Conservation (phyloP, 2,329 filamentous ascomycete species). For the Neofusicoccum umdonicola region DNA sequence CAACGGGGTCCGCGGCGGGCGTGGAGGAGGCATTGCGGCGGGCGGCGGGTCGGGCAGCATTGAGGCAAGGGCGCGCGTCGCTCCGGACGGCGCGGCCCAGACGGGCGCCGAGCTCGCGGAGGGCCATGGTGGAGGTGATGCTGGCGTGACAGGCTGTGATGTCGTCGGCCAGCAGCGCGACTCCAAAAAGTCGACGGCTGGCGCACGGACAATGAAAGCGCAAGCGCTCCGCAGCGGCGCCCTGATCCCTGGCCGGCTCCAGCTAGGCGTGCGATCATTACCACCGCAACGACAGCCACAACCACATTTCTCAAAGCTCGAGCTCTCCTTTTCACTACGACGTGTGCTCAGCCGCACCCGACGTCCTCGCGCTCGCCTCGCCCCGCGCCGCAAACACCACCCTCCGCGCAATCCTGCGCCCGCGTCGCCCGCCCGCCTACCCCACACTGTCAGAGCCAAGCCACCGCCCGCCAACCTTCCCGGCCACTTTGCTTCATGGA, state of each 20-base stretch:
- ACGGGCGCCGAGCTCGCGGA: conserved; percentile 36
- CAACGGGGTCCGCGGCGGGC: conserved; percentile 33
- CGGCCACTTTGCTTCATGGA: conserved; percentile 19
- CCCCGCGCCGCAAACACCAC: conserved; percentile 4
- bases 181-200: conserved; percentile 15
- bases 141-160: conserved; percentile 20
- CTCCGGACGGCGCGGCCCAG: conserved; percentile 27
- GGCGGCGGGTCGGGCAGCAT: conserved; percentile 24
- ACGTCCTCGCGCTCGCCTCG: not conserved
- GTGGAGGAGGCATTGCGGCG: conserved; percentile 50
- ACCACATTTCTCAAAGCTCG: conserved; percentile 1
- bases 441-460: conserved; percentile 16
- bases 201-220: conserved; percentile 6
- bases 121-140: conserved; percentile 30
- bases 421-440: conserved; percentile 8
- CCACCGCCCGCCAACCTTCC: not conserved
- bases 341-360: not conserved
- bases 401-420: not conserved
- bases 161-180: not conserved
- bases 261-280: conserved; percentile 1
- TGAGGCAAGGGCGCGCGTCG: conserved; percentile 26
- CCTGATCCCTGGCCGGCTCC: conserved; percentile 4
- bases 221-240: conserved; percentile 1
- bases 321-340: conserved; percentile 12
- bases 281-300: conserved; percentile 6